A percentile compares a stretch with the other conserved stretches of the same genome.
phyloP scores from a whole-genome alignment of 2,329 filamentous ascomycete genomes.

The Talaromyces sp. region DNA sequence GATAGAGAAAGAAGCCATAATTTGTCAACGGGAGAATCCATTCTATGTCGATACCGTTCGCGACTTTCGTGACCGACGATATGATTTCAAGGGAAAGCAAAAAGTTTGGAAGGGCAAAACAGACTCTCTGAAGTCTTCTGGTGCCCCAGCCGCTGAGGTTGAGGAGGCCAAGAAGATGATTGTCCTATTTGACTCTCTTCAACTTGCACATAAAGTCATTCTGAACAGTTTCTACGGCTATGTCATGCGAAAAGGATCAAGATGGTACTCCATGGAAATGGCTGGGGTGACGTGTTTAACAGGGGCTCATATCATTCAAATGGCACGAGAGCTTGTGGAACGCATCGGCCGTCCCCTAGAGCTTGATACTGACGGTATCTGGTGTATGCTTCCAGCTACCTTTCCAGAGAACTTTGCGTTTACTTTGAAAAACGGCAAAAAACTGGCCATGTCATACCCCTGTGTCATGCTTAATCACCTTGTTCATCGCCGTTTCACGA shows the following conservation, averaged over 20 bases:
- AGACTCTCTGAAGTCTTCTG: constrained; percentile 75
- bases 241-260: constrained; percentile 97
- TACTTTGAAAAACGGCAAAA: constrained; percentile 93
- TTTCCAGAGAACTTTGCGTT: constrained; percentile 97
- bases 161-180: constrained; percentile 99
- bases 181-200: constrained; percentile 87
- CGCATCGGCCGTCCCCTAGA: constrained; percentile 88
- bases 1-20: constrained; percentile 91
- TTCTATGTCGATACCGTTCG: constrained; percentile 97
- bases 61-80: constrained; percentile 92
- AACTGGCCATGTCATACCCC: constrained; percentile 91
- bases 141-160: constrained; percentile 69
- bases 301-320: constrained; percentile 92
- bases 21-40: constrained; percentile 95
- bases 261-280: constrained; percentile 99
- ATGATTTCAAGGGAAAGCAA: constrained; percentile 97
- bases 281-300: constrained; percentile 96
- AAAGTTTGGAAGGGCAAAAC: constrained; percentile 99
- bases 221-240: constrained; percentile 99
- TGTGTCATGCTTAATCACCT: constrained; percentile 99
- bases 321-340: constrained; percentile 90
- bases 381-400: constrained; percentile 95
- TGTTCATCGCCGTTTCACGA: constrained; percentile 91
- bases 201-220: constrained; percentile 98
- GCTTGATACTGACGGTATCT: constrained; percentile 97